These are phyloP conservation scores for Helotiales sp. DNA, from an alignment of 2,329 filamentous ascomycete genomes.

Conservation along the genomic window DNA sequence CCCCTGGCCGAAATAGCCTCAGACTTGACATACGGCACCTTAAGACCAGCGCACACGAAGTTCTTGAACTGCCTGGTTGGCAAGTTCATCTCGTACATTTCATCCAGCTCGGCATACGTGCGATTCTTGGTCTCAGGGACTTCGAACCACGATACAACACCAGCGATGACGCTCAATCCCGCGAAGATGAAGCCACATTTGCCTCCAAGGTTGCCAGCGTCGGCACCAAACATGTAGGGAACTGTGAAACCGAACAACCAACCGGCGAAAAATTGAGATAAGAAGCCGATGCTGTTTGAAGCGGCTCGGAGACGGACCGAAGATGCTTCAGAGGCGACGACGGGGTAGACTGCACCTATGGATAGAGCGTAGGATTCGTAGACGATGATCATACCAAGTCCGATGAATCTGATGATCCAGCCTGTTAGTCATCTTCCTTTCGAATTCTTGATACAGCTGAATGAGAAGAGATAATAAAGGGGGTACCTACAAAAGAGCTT, in stretches of 20 bases:
- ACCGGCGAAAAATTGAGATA: neutral
- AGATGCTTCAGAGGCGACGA: neutral
- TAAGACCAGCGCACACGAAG: neutral
- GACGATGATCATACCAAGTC: neutral
- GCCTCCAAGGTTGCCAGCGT: conserved; percentile 26
- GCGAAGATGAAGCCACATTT: conserved; percentile 31
- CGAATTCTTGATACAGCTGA: neutral
- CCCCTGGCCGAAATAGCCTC: neutral
- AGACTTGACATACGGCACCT: neutral
- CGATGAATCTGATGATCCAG: neutral
- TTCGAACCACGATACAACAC: neutral
- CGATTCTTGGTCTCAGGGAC: conserved; percentile 9
- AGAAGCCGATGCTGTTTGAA: neutral
- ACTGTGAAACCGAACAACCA: conserved; percentile 32
- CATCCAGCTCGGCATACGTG: conserved; percentile 8
- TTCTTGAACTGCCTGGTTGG: conserved; percentile 3
- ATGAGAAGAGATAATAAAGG: neutral
- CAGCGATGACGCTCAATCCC: neutral
- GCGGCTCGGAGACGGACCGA: neutral
- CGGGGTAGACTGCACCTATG: neutral
- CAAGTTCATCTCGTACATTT: neutral
- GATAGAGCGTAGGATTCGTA: neutral
- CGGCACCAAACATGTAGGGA: conserved; percentile 38
- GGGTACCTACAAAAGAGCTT: neutral
- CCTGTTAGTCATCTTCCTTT: neutral